Conservation (phyloP, 2,329 filamentous ascomycete species). For the Nakataea oryzae region DNA sequence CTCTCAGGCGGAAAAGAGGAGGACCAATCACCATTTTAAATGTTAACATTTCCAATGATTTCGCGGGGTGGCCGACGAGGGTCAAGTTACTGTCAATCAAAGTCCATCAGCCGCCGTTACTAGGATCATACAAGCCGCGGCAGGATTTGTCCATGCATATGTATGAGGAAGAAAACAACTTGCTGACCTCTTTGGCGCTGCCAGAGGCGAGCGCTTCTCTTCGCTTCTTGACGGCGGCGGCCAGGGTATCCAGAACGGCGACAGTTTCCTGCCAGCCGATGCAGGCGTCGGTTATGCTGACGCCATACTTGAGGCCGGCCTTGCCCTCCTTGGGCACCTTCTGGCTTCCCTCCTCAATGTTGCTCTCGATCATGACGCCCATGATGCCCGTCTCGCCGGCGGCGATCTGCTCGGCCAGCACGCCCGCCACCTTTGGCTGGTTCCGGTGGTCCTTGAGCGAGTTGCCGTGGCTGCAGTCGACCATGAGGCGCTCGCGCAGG, state of each 20-base stretch:
- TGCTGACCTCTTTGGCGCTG: not conserved
- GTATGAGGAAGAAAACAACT: not conserved
- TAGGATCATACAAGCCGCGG: no score
- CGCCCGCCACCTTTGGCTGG: constrained; percentile 84
- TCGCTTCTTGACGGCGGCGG: constrained; percentile 67
- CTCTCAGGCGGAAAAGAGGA: not conserved
- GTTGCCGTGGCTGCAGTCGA: constrained; percentile 87
- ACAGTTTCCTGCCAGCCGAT: constrained; percentile 88
- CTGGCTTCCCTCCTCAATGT: constrained; percentile 90
- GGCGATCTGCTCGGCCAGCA: constrained; percentile 73
- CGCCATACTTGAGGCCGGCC: constrained; percentile 77
- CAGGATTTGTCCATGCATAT: no score
- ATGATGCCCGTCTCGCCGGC: constrained; percentile 80
- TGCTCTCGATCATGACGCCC: constrained; percentile 98
- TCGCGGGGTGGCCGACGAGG: not conserved
- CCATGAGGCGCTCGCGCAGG: constrained; percentile 85
- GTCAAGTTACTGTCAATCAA: not conserved
- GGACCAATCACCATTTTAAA: not conserved
- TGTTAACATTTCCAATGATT: not conserved
- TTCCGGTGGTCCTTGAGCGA: constrained; percentile 94
- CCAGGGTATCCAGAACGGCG: constrained; percentile 66
- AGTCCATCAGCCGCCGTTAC: not conserved
- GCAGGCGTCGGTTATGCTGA: constrained; percentile 94
- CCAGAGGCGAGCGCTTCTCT: constrained; percentile 31
- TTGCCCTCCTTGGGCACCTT: constrained; percentile 86